Evolutionary conservation across 345 rosid genomes (phyloP).

Genomic region (Syzygium aromaticum): DNA sequence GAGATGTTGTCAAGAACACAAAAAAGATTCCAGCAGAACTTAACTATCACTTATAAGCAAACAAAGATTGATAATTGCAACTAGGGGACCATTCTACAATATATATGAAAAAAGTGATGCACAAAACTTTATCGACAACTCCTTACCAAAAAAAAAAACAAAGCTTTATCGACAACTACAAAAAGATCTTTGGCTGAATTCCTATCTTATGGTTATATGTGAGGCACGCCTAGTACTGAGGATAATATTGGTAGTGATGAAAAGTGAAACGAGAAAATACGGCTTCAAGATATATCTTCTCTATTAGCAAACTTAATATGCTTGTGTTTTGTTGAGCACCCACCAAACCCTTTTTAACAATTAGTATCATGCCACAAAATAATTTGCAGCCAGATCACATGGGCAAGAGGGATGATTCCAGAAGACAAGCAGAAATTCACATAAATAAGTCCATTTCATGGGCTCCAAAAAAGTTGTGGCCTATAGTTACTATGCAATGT

Average conservation of each 20-base stretch:
- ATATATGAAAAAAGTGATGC: not conserved
- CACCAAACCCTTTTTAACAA: not conserved
- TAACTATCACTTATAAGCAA: not conserved
- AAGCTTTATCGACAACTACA: not conserved
- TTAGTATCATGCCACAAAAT: not conserved
- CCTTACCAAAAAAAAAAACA: too few species aligned
- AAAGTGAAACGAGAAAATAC: not conserved
- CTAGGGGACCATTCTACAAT: not conserved
- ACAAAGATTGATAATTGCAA: not conserved
- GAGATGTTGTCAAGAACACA: not conserved
- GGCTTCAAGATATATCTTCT: not conserved
- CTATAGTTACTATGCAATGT: conserved; percentile 4
- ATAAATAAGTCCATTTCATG: conserved; percentile 2
- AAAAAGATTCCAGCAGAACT: not conserved
- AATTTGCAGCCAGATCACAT: not conserved
- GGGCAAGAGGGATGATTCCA: not conserved
- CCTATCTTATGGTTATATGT: not conserved
- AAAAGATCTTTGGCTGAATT: conserved; percentile 1
- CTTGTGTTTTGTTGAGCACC: not conserved
- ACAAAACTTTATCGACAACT: not conserved
- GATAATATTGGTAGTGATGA: not conserved
- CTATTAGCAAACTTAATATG: not conserved
- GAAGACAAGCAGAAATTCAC: not conserved
- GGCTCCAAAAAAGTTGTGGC: conserved; percentile 22
- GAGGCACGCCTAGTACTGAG: not conserved